Evolutionary conservation across 202 grass and related monocot genomes (phyloP), one percentile per base, ranked within the genome.

Genomic region (Zoysia matrella): DNA sequence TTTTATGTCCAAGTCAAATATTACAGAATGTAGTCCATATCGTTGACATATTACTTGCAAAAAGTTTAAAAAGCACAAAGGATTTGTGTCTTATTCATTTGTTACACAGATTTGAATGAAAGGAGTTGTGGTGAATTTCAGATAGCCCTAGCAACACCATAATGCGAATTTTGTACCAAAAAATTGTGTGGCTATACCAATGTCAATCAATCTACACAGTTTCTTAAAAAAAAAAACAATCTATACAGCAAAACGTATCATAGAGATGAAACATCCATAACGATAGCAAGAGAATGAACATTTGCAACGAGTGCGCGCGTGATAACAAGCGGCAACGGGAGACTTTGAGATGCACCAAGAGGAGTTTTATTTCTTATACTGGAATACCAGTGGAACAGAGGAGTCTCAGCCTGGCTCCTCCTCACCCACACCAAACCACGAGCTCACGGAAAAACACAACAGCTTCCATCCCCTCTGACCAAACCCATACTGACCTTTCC

Each of bases 321-420:
- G 14, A 66, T 36, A 46, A 66, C 48, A 77, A 56, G 50, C 5
- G 8, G 16, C 66, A 45, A 65, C 43, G 48, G n/a, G 67, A 48
- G 41, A 55, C 43, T 71, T 42, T 70, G 40, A 57, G 51, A 72
- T 41, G 57, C 58, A 60, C 7, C 56, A 60, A 30, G 6, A 7
- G 16, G 30, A 30, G 2, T 60, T 60, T 60, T 8, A 13, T 71
- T 76, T 63, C 66, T 7, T 11, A 14, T 74, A 45, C 47, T 7
- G 39, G 63, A 65, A 55, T 52, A 69, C 50, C 16, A 52, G 45
- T 71, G 10, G 52, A 74, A 80, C 54, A 69, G 62, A 52, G 61
- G 9, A 30, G 3, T 66, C 8, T 56, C 67, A 2, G 2, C 44
- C 57, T 11, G 54, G 65, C 52, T 80, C 44, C 39, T 58, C 52